These are phyloP conservation scores for Penicillium egyptiacum DNA, from an alignment of 495 filamentous ascomycete genomes.

Conservation along the genomic window DNA sequence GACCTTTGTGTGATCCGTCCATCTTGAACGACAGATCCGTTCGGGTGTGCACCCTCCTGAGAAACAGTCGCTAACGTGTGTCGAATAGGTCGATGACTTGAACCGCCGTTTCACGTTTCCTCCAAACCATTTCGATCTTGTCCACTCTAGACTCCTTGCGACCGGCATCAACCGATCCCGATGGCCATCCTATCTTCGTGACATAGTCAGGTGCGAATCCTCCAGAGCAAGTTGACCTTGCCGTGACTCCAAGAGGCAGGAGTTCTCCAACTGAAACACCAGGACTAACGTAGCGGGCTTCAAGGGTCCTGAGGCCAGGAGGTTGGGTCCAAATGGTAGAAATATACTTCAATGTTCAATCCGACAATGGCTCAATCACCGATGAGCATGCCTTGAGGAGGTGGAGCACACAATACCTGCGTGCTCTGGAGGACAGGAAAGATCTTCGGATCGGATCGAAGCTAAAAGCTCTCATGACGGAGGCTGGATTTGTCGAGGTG, in stretches of 20 bases:
- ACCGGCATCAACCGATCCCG: conserved; percentile 72
- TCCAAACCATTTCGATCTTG: conserved; percentile 79
- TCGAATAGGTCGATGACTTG: conserved; percentile 66
- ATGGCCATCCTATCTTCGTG: conserved; percentile 78
- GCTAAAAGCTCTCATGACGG: conserved; percentile 59
- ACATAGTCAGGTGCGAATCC: conserved; percentile 61
- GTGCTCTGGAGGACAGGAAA: conserved; percentile 64
- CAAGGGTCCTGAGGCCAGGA: conserved; percentile 60
- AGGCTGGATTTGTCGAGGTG: conserved; percentile 72
- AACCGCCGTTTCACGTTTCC: conserved; percentile 75
- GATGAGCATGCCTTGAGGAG: conserved; percentile 67
- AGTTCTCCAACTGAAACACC: not conserved
- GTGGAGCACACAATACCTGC: conserved; percentile 70
- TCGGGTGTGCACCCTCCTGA: not conserved
- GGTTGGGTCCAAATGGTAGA: conserved; percentile 95
- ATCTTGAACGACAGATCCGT: not conserved
- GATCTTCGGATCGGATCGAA: conserved; percentile 68
- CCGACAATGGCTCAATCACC: conserved; percentile 80
- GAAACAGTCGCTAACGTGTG: conserved; percentile 30
- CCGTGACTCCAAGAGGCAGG: not conserved
- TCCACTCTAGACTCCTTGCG: conserved; percentile 81
- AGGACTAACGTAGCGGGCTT: conserved; percentile 22
- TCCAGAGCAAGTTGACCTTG: not conserved
- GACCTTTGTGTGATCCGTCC: not conserved
- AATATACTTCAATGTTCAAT: conserved; percentile 84